phyloP scores from a whole-genome alignment of 148 eudicot species.

The Linanthus parryae region DNA sequence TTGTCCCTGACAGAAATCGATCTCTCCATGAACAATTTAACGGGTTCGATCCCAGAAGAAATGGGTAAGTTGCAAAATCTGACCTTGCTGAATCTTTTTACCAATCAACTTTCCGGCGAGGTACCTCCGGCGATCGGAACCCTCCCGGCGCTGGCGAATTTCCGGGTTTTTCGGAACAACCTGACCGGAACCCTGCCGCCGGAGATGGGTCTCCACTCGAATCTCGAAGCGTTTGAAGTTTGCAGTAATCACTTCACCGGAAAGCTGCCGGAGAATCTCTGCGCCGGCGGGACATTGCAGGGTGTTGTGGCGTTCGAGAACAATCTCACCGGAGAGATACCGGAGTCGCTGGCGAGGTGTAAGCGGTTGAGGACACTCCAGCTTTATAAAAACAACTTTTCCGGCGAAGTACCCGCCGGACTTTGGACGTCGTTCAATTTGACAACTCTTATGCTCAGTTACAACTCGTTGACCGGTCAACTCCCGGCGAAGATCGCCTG shows the following conservation, averaged over 20 bases:
- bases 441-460: slow-evolving; percentile 23
- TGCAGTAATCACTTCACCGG: slow-evolving; percentile 53
- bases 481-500: slow-evolving; percentile 40
- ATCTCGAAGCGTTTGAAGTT: slow-evolving; percentile 49
- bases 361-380: slow-evolving; percentile 21
- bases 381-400: slow-evolving; percentile 38
- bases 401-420: slow-evolving; percentile 54
- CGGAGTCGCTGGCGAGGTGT: slow-evolving; percentile 47
- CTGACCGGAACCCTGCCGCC: slow-evolving; percentile 53
- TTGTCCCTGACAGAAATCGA: slow-evolving; percentile 33
- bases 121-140: slow-evolving; percentile 39
- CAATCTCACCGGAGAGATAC: slow-evolving; percentile 48
- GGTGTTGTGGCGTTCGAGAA: slow-evolving; percentile 59
- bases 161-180: slow-evolving; percentile 35
- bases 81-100: slow-evolving; percentile 25
- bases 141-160: slow-evolving; percentile 21
- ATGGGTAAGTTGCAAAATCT: slow-evolving; percentile 28
- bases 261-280: slow-evolving; percentile 55
- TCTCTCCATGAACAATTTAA: slow-evolving; percentile 29
- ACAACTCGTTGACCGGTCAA: slow-evolving; percentile 48
- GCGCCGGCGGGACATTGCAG: slow-evolving; percentile 27
- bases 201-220: slow-evolving; percentile 54
- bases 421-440: slow-evolving; percentile 40
- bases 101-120: slow-evolving; percentile 32
- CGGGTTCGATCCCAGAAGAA: slow-evolving; percentile 39